Percentiles rank a stretch among this genome's conserved stretches.
Evolutionary conservation across 148 eudicot species (phyloP).

Genomic region (Arbutus unedo): DNA sequence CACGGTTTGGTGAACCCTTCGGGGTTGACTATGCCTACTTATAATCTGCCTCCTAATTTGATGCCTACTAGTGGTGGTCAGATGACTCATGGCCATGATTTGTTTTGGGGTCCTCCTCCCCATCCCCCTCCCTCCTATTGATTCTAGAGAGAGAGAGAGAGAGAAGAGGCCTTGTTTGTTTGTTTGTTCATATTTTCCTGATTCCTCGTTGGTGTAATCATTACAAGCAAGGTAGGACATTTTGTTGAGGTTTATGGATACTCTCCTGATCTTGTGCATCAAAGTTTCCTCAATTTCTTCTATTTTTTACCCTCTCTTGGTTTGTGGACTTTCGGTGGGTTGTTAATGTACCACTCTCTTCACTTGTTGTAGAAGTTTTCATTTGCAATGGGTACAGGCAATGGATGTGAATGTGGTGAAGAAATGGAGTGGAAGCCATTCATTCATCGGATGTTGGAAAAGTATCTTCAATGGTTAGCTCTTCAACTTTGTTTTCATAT

Average conservation of each 20-base stretch:
- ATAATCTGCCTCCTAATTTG: slow-evolving; percentile 40
- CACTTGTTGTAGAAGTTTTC: neutral
- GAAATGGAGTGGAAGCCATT: slow-evolving; percentile 2
- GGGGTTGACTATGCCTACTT: slow-evolving; percentile 33
- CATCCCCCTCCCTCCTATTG: slow-evolving; percentile 23
- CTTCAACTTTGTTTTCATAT: neutral
- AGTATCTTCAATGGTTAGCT: slow-evolving; percentile 7
- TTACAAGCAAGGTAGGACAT: neutral
- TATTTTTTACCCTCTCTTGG: neutral
- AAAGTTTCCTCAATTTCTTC: neutral
- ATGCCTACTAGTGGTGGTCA: slow-evolving; percentile 39
- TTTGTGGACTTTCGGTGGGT: neutral
- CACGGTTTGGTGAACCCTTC: slow-evolving; percentile 26
- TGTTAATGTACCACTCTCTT: neutral
- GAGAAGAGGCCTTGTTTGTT: neutral
- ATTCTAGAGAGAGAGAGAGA: slow-evolving; percentile 3
- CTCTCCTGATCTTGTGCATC: neutral
- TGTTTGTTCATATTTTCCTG: neutral
- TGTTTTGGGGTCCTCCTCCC: slow-evolving; percentile 48
- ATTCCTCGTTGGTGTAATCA: neutral
- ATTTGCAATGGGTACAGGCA: slow-evolving; percentile 11
- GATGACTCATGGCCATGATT: slow-evolving; percentile 36
- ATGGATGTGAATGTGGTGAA: neutral
- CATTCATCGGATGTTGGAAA: neutral
- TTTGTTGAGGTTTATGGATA: neutral